Evolutionary conservation across 2,329 filamentous ascomycete genomes (phyloP), one percentile per base, ranked within the genome.

Genomic region (Botrytis fabae): DNA sequence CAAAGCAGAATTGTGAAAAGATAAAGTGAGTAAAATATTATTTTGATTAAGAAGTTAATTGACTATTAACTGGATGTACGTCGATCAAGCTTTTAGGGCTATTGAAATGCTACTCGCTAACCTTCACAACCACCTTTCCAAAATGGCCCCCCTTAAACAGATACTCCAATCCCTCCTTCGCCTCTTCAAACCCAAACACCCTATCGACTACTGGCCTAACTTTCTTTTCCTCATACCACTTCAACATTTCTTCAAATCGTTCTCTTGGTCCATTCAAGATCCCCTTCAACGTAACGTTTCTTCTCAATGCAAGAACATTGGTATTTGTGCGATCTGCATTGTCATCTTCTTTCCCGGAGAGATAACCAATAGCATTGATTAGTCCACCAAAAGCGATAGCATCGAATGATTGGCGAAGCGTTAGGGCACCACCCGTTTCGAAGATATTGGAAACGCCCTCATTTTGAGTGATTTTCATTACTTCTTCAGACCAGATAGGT

Each of bases 251-350:
- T 80, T 87, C 85, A 73, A 89, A 85, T 60, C 84, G 80, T 65
- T 85, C 83, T 72, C 84, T 85, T 0, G 90, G 89, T 0, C 90
- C 90, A 79, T 91, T 91, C 42, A 91, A 77, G 10, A 92, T 86
- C 0, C 90, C 84, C 77, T 85, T 85, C 69, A 86, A 79, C 46
- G 85, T 86, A 22, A 85, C 83, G 74, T 85, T 86, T 73, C 72
- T 70, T 71, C 82, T 75, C 75, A 85, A 75, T n/a, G 85, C 85
- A 71, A 86, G 81, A 42, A 92, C 81, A 76, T 91, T 92, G 22
- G 90, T 86, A 75, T 91, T 90, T 12, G 86, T 82, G 62, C 87
- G 80, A 79, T 89, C 87, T 0, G 84, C 86, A 7, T 82, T 80
- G 0, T 83, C 84, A 76, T 91, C 89, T 74, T 88, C 82, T 80